Conservation (phyloP, 768 basidiomycete genomes). For the Bullera alba region DNA sequence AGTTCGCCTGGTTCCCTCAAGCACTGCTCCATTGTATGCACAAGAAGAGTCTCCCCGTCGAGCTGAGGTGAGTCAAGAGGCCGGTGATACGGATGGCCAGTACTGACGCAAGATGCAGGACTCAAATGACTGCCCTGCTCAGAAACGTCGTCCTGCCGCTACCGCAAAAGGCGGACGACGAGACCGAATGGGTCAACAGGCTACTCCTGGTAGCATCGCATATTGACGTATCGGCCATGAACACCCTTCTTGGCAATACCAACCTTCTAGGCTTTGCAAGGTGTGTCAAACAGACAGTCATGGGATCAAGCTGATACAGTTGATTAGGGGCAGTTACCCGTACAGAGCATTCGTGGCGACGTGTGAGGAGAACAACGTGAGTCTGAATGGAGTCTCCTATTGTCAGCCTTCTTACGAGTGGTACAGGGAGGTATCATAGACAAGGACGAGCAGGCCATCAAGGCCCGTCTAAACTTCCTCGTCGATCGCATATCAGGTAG, state of each 20-base stretch:
- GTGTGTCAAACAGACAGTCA: constrained; percentile 49
- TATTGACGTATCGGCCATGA: constrained; percentile 57
- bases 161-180: constrained; percentile 58
- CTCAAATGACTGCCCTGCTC: constrained; percentile 53
- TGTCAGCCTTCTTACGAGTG: not conserved
- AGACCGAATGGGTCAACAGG: constrained; percentile 75
- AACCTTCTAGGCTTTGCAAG: constrained; percentile 53
- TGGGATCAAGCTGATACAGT: not conserved
- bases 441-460: constrained; percentile 63
- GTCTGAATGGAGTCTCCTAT: constrained; percentile 38
- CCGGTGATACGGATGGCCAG: not conserved
- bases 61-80: constrained; percentile 55
- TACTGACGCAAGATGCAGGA: constrained; percentile 12
- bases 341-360: constrained; percentile 65
- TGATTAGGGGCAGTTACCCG: constrained; percentile 55
- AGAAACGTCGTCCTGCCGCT: constrained; percentile 75
- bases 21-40: constrained; percentile 56
- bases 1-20: constrained; percentile 91
- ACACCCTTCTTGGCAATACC: constrained; percentile 57
- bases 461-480: constrained; percentile 53
- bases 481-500: constrained; percentile 45
- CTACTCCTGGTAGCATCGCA: constrained; percentile 65
- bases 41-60: constrained; percentile 49
- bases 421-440: constrained; percentile 82
- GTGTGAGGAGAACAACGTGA: constrained; percentile 77